Evolutionary conservation across 2,329 filamentous ascomycete species (phyloP).

Genomic region (Hymenoscyphus fructigenus): DNA sequence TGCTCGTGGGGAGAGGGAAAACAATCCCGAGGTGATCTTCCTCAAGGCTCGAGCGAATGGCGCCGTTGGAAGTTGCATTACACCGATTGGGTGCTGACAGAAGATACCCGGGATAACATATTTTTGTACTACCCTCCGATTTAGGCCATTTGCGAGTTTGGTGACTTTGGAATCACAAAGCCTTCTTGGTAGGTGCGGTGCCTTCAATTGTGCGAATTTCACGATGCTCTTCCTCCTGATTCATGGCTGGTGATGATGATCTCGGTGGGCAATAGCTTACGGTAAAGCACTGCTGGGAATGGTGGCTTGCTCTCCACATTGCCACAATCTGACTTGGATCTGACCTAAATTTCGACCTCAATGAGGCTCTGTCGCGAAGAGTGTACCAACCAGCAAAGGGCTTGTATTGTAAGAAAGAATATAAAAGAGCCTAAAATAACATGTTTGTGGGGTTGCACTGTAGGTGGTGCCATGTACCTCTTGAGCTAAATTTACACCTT

Average conservation of each 20-base stretch:
- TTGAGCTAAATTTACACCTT: not conserved
- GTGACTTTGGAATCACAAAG: not conserved
- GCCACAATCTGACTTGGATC: constrained; percentile 1
- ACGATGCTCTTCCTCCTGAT: not conserved
- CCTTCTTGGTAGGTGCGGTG: not conserved
- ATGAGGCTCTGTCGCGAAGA: not conserved
- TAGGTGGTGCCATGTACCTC: not conserved
- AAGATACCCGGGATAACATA: not conserved
- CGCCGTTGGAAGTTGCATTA: not conserved
- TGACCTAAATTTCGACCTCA: not conserved
- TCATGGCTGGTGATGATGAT: not conserved
- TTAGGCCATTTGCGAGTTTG: not conserved
- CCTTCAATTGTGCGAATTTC: not conserved
- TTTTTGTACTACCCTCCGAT: not conserved
- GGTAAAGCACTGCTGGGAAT: not conserved
- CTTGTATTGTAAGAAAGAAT: not conserved
- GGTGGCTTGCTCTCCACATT: not conserved
- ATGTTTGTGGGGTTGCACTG: not conserved
- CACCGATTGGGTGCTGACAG: not conserved
- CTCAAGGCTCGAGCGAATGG: not conserved
- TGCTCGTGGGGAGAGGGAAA: not conserved
- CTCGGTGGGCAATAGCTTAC: not conserved
- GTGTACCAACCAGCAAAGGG: not conserved
- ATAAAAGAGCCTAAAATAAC: not conserved
- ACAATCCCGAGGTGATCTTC: not conserved